A percentile compares a stretch with the other conserved stretches of the same genome.
phyloP scores from a whole-genome alignment of 768 basidiomycete species.

The Tubosaeta sp. region DNA sequence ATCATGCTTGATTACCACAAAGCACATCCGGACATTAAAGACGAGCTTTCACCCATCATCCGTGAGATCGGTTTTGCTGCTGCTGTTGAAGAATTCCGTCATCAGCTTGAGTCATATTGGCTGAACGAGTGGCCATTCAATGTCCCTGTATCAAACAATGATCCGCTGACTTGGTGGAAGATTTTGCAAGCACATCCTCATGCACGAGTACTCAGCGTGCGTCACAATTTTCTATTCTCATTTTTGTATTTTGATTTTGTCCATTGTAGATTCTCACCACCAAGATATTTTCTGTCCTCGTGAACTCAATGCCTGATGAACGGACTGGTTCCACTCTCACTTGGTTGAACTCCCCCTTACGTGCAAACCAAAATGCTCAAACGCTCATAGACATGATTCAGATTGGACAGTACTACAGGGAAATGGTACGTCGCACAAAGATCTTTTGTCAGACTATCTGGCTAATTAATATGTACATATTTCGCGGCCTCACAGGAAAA shows the following conservation, averaged over 20 bases:
- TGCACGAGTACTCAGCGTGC: too few species aligned
- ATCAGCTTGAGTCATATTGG: not conserved
- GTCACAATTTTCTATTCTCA: too few species aligned
- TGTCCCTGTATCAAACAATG: too few species aligned
- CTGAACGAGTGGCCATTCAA: not conserved
- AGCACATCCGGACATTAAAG: too few species aligned
- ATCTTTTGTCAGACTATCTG: too few species aligned
- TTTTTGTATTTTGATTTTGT: too few species aligned
- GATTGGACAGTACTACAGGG: not conserved
- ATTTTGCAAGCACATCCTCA: too few species aligned
- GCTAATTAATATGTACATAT: too few species aligned
- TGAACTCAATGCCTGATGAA: constrained; percentile 1
- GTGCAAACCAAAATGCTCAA: not conserved
- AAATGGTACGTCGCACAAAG: too few species aligned
- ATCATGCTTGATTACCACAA: not conserved
- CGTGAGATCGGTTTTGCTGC: not conserved
- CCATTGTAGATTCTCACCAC: not conserved
- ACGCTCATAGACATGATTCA: not conserved
- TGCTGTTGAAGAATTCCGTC: not conserved
- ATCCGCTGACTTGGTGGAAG: too few species aligned
- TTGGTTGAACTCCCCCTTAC: not conserved
- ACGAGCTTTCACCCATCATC: too few species aligned
- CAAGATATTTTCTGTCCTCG: not conserved
- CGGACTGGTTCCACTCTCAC: not conserved
- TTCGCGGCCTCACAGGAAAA: too few species aligned